Conservation (phyloP, 495 filamentous ascomycete genomes). For the Aspergillus carlsbadensis region DNA sequence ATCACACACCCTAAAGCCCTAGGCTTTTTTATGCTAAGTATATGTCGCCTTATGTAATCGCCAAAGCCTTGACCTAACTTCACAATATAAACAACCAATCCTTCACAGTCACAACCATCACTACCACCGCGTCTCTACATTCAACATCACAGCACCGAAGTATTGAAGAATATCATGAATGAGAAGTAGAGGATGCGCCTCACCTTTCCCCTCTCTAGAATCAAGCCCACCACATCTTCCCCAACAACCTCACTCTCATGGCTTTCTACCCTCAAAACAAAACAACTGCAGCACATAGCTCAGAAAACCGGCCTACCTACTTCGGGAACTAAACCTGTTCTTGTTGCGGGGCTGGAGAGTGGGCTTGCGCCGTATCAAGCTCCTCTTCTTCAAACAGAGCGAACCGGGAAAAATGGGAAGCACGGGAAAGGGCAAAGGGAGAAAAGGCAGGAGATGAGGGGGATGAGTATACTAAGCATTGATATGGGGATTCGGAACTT, state of each 20-base stretch:
- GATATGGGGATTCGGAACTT: slow-evolving; percentile 88
- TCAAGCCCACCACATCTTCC: background rate
- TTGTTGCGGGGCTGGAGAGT: slow-evolving; percentile 29
- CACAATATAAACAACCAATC: no score
- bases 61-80: background rate
- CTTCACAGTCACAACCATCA: no score
- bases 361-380: slow-evolving; percentile 19
- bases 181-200: slow-evolving; percentile 4
- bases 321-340: slow-evolving; percentile 48
- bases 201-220: background rate
- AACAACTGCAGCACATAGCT: slow-evolving; percentile 51
- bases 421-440: background rate
- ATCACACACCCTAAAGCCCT: background rate
- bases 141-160: no score
- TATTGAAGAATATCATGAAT: no score
- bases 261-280: slow-evolving; percentile 42
- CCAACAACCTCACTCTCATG: slow-evolving; percentile 10
- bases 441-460: no score
- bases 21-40: no score
- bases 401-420: no score
- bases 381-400: no score
- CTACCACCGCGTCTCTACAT: no score
- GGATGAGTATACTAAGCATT: slow-evolving; percentile 71
- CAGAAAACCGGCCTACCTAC: slow-evolving; percentile 50
- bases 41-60: background rate